Conservation (phyloP, 169 alveolate genomes). For the Cyclospora cayetanensis region DNA sequence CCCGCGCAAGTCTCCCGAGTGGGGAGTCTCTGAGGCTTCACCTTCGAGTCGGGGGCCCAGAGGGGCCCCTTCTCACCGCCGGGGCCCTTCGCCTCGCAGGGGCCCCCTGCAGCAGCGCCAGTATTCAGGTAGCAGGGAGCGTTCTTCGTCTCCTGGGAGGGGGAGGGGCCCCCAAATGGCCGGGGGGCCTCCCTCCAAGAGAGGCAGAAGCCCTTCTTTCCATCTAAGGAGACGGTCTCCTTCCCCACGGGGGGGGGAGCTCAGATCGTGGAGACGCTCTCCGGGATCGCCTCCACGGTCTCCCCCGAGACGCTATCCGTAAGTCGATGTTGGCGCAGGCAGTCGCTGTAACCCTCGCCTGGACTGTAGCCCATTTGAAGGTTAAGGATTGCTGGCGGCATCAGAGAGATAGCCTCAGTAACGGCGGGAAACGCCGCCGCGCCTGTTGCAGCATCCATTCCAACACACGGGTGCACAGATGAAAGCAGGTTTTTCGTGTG, state of each 20-base stretch:
- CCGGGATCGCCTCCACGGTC: slow-evolving; percentile 41
- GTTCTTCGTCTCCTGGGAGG: not conserved
- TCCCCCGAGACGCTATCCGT: slow-evolving; percentile 35
- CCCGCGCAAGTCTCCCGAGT: slow-evolving; percentile 17
- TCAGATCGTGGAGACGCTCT: slow-evolving; percentile 34
- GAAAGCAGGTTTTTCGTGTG: not conserved
- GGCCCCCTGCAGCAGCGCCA: not conserved
- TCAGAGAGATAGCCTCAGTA: too few species aligned
- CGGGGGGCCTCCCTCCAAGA: not conserved
- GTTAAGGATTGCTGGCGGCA: too few species aligned
- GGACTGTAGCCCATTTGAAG: too few species aligned
- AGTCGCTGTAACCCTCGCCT: too few species aligned
- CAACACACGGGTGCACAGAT: too few species aligned
- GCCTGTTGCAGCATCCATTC: too few species aligned
- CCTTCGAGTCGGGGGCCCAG: not conserved
- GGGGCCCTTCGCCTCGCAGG: slow-evolving; percentile 47
- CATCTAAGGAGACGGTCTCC: slow-evolving; percentile 10
- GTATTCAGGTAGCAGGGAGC: slow-evolving; percentile 1
- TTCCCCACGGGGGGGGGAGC: slow-evolving; percentile 22
- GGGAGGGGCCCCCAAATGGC: not conserved
- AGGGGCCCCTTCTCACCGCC: slow-evolving; percentile 1
- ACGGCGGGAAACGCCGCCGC: too few species aligned
- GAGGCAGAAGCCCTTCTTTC: slow-evolving; percentile 36
- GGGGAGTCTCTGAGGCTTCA: slow-evolving; percentile 31
- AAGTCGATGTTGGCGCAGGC: not conserved